Base-by-base conservation (phyloP, 441 rosid species). In the Manihot esculenta region DNA sequence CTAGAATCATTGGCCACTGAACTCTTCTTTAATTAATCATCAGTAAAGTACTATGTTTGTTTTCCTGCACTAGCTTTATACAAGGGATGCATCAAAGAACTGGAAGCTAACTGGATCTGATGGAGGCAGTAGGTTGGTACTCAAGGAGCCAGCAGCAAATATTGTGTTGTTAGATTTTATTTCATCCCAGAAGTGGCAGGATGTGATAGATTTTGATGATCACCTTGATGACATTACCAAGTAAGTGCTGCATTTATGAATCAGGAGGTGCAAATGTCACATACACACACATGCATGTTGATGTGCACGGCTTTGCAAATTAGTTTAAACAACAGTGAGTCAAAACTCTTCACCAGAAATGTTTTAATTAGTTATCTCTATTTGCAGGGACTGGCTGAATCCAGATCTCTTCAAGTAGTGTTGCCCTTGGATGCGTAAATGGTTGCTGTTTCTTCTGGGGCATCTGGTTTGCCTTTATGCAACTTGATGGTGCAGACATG, bases 311-410 rank as follows among this genome's bases (percentile, higher is more conserved):
- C 33, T 11, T 7, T 62, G 1, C 42, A 41, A 35, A 4, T 59
- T 49, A 30, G 15, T 70, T 47, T 17, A 42, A 10, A 14, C 1
- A 21, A 18, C 14, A 21, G 41, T 7, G 7, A 35, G 41, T 35
- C 41, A 6, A 6, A 49, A 70, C 13, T 21, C 27, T 50, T 60
- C 26, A 30, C 62, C 74, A n/a, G 65, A 20, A 20, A 18, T 56
- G 26, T 64, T 26, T 24, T 24, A 15, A 45, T 15, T 10, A 3
- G 17, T 47, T 21, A 20, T 59, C 38, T 59, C 38, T 60, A 48
- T 68, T 64, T 80, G 82, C 91, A 92, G 99, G 90, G 96, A 94
- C 84, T 92, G 99, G 97, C 82, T 92, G 69, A 94, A 92, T 68
- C 89, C 88, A 11, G 93, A 87, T 68, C 94, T 94, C 69, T 90